Evolutionary conservation across 257 asterid species (phyloP), one percentile per base, ranked within the genome.

Genomic region (Primulina eburnea): DNA sequence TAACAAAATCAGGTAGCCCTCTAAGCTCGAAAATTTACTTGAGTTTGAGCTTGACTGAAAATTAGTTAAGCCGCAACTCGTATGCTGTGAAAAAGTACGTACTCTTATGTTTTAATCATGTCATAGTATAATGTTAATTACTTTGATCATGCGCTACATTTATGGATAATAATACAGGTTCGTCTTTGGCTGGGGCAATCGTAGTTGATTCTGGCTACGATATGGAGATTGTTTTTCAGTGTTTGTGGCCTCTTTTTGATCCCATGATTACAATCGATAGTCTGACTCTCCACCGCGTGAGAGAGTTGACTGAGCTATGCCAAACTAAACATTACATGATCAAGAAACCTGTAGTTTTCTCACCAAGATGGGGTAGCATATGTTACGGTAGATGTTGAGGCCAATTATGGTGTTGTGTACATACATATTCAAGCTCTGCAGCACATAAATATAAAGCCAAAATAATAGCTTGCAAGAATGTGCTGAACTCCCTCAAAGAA

Each of bases 181-280:
- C 95, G 90, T 89, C 98, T 8, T 65, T 92, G 30, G 95, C 89
- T 0, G 97, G 96, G 17, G 95, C 98, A 0, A 83, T 93, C 32
- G 68, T 83, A 43, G 77, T 93, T 0, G 98, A 93, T 77, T 93
- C 98, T 0, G 85, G 88, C 20, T 82, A 82, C 34, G 38, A 86
- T 61, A 83, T 82, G 73, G 94, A 81, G 8, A 53, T 14, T 0
- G 93, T 88, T 6, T 82, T 86, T 63, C 67, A 43, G 71, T 43
- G 95, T 60, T 75, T 93, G 75, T 79, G 82, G 65, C 96, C 96
- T 18, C 94, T 90, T 28, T 86, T 93, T 5, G 98, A 87, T 64
- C 98, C 96, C 0, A 10, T 90, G 82, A 67, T 93, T 57, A 87
- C 98, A 17, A 90, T 82, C 0, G 88, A 88, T 65, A 84, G 81